Conservation (phyloP, 768 basidiomycete species). For the Tricholoma matsutake region DNA sequence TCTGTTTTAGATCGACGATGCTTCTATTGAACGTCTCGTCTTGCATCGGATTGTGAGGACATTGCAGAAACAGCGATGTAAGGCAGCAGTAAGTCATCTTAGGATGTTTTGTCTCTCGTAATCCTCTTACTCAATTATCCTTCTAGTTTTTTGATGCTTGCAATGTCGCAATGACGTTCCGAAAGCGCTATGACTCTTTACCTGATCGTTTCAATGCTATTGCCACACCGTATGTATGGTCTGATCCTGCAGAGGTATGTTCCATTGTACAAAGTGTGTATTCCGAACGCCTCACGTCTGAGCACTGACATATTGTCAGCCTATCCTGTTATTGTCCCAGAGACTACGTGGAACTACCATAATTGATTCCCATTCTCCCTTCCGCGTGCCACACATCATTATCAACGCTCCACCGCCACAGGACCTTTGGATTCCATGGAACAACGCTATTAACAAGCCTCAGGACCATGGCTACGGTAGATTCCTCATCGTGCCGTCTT, state of each 20-base stretch:
- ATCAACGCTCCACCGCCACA: slow-evolving; percentile 38
- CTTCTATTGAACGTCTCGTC: slow-evolving; percentile 13
- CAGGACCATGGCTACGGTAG: slow-evolving; percentile 35
- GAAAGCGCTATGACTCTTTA: slow-evolving; percentile 35
- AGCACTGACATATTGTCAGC: slow-evolving; percentile 9
- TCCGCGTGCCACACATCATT: slow-evolving; percentile 43
- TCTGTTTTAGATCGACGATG: slow-evolving; percentile 17
- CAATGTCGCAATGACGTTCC: slow-evolving; percentile 31
- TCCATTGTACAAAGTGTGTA: neutral
- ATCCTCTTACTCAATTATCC: slow-evolving; percentile 3
- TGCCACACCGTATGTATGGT: slow-evolving; percentile 45
- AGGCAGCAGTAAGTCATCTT: slow-evolving; percentile 35
- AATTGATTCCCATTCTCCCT: slow-evolving; percentile 43
- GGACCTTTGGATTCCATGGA: slow-evolving; percentile 35
- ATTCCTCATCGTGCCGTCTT: slow-evolving; percentile 30
- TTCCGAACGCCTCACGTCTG: neutral
- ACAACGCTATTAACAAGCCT: slow-evolving; percentile 32
- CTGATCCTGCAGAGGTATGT: slow-evolving; percentile 50
- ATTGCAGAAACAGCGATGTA: slow-evolving; percentile 35
- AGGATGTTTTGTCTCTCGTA: slow-evolving; percentile 3
- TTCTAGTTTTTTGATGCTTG: slow-evolving; percentile 41
- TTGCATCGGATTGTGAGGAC: slow-evolving; percentile 19
- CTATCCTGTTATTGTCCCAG: slow-evolving; percentile 25
- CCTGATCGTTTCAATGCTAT: slow-evolving; percentile 25
- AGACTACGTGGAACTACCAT: slow-evolving; percentile 31